Percentiles rank a stretch among this genome's conserved stretches.
Conservation (phyloP, 176 grass and related monocot genomes). For the Luzula sylvatica region DNA sequence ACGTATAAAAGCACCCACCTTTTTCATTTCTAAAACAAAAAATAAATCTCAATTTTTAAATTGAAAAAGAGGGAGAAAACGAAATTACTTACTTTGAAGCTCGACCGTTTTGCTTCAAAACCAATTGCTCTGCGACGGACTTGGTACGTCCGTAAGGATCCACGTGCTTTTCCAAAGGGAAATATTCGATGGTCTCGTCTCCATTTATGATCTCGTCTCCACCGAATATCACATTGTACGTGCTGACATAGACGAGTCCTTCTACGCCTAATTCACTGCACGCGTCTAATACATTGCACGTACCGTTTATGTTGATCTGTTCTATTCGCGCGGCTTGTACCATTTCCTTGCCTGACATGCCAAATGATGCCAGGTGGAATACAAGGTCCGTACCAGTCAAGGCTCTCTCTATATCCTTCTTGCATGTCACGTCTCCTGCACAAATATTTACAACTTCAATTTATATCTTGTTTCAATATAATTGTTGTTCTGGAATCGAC, state of each 20-base stretch:
- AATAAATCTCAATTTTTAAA: too few species aligned
- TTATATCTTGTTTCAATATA: too few species aligned
- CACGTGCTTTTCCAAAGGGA: slow-evolving; percentile 66
- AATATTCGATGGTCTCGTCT: slow-evolving; percentile 63
- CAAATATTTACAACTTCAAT: slow-evolving; percentile 10
- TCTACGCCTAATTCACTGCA: slow-evolving; percentile 55
- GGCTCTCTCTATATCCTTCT: slow-evolving; percentile 45
- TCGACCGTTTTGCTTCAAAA: slow-evolving; percentile 70
- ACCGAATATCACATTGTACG: slow-evolving; percentile 79
- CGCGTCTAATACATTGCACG: slow-evolving; percentile 58
- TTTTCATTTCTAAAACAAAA: slow-evolving; percentile 20
- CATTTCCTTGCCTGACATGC: slow-evolving; percentile 97
- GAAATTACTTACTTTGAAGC: slow-evolving; percentile 52
- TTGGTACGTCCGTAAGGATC: slow-evolving; percentile 88
- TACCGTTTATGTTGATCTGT: slow-evolving; percentile 81
- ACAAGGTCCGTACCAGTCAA: slow-evolving; percentile 47
- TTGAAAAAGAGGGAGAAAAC: too few species aligned
- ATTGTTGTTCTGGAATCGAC: background rate
- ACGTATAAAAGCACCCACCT: slow-evolving; percentile 55
- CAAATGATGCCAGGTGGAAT: slow-evolving; percentile 88
- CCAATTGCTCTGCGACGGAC: slow-evolving; percentile 72
- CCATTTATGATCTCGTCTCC: slow-evolving; percentile 66
- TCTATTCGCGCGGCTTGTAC: slow-evolving; percentile 43
- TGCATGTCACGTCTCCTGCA: slow-evolving; percentile 56
- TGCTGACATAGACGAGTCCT: slow-evolving; percentile 87